These are phyloP conservation scores for Neofusicoccum cordaticola DNA, from an alignment of 2,329 filamentous ascomycete genomes.

Conservation along the genomic window DNA sequence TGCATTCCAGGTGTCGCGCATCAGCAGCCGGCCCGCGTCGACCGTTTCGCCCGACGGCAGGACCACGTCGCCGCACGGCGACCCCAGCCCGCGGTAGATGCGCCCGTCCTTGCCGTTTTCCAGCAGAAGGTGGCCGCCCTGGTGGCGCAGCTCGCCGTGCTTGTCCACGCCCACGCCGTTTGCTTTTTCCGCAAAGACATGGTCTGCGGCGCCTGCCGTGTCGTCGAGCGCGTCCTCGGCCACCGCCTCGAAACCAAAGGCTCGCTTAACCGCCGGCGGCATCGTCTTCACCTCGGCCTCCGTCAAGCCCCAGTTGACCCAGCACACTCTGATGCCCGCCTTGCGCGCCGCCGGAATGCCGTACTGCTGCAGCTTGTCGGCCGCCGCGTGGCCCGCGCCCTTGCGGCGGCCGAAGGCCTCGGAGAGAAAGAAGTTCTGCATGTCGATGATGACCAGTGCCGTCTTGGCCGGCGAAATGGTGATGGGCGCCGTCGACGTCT, in stretches of 20 bases:
- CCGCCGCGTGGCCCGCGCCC: constrained; percentile 27
- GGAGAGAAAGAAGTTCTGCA: constrained; percentile 45
- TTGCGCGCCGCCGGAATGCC: constrained; percentile 41
- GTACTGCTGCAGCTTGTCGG: constrained; percentile 30
- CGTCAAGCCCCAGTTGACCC: constrained; percentile 43
- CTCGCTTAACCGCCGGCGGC: constrained; percentile 39
- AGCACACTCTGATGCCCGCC: constrained; percentile 38
- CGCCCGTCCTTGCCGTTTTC: constrained; percentile 20
- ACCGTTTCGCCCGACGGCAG: constrained; percentile 24
- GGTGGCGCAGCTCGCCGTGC: constrained; percentile 21
- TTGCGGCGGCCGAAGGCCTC: constrained; percentile 24
- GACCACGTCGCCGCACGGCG: constrained; percentile 23
- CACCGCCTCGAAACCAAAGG: constrained; percentile 33
- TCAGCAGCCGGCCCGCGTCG: constrained; percentile 36
- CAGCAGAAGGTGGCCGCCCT: constrained; percentile 19
- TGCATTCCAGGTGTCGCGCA: constrained; percentile 42
- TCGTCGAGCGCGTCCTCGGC: constrained; percentile 20
- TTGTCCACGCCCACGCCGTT: constrained; percentile 31
- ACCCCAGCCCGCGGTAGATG: constrained; percentile 35
- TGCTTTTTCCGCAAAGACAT: constrained; percentile 12
- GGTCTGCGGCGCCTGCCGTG: background rate
- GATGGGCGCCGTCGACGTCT: constrained; percentile 28
- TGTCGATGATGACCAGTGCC: constrained; percentile 42
- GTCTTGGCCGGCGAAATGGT: constrained; percentile 36
- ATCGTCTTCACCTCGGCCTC: constrained; percentile 35